A percentile compares a stretch with the other conserved stretches of the same genome.
phyloP scores from a whole-genome alignment of 495 filamentous ascomycete species.

The Trichocladium uniseriatum region DNA sequence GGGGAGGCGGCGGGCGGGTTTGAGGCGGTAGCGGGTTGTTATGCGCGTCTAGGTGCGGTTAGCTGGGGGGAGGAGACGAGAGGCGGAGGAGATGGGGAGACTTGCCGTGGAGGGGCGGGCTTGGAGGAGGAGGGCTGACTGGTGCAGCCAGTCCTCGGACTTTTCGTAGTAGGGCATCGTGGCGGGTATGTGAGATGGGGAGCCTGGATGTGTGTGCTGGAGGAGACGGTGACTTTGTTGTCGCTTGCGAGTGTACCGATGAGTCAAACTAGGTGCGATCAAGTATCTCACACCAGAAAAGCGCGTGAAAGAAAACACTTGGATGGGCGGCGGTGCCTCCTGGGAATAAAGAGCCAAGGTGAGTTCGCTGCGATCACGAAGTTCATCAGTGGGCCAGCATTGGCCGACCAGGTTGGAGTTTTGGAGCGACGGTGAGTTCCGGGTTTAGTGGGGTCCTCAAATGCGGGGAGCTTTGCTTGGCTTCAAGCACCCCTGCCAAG shows the following conservation, averaged over 20 bases:
- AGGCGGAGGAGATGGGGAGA: constrained; percentile 1
- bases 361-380: too few species aligned
- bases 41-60: constrained; percentile 56
- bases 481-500: background rate
- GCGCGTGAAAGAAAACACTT: too few species aligned
- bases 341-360: too few species aligned
- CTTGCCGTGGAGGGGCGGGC: constrained; percentile 40
- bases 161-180: constrained; percentile 46
- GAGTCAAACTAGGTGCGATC: too few species aligned
- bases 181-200: constrained; percentile 8
- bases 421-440: constrained; percentile 5
- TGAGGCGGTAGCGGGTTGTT: constrained; percentile 76
- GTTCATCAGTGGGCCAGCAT: too few species aligned
- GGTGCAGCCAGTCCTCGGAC: constrained; percentile 45
- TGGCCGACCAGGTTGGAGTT: constrained; percentile 9
- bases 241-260: too few species aligned
- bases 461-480: constrained; percentile 14
- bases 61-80: background rate
- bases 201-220: background rate
- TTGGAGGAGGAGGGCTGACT: constrained; percentile 39
- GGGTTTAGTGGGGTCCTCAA: constrained; percentile 13
- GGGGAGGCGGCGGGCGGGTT: constrained; percentile 27
- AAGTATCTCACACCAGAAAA: too few species aligned
- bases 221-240: background rate
- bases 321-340: too few species aligned